These are phyloP conservation scores for Laetiporus sulphureus DNA, from an alignment of 1,284 basidiomycete genomes.

Conservation along the genomic window DNA sequence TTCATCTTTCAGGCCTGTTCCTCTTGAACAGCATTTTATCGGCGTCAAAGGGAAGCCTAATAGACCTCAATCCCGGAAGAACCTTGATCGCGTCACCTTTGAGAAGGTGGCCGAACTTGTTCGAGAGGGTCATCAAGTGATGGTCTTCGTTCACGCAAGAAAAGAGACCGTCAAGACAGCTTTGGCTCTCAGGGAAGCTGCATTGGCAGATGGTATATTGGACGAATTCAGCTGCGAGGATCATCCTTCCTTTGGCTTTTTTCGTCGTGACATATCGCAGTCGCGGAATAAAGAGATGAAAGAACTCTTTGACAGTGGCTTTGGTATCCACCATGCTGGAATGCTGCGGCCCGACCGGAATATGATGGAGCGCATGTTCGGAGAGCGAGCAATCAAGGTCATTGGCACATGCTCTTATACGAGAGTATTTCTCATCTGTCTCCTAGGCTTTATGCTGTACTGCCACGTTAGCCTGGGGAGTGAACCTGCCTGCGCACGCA, in stretches of 20 bases:
- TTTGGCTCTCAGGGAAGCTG: slow-evolving; percentile 78
- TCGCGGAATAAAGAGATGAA: slow-evolving; percentile 97
- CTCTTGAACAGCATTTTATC: slow-evolving; percentile 96
- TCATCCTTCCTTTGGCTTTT: slow-evolving; percentile 71
- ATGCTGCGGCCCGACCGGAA: slow-evolving; percentile 95
- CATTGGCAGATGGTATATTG: slow-evolving; percentile 63
- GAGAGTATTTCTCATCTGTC: background rate
- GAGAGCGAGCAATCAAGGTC: slow-evolving; percentile 87
- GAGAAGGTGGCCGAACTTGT: slow-evolving; percentile 87
- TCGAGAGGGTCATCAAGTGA: slow-evolving; percentile 90
- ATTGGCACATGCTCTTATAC: background rate
- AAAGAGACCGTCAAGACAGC: slow-evolving; percentile 98
- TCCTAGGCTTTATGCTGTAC: slow-evolving; percentile 93
- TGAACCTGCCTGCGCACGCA: slow-evolving; percentile 97
- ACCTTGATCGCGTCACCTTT: slow-evolving; percentile 87
- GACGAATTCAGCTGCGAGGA: slow-evolving; percentile 80
- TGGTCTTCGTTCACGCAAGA: slow-evolving; percentile 98
- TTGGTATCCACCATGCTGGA: slow-evolving; percentile 98
- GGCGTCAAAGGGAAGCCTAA: slow-evolving; percentile 92
- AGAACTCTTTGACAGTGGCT: slow-evolving; percentile 86
- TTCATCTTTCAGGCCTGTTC: slow-evolving; percentile 94
- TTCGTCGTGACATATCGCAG: slow-evolving; percentile 72
- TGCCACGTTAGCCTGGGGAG: slow-evolving; percentile 98
- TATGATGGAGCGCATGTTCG: slow-evolving; percentile 95
- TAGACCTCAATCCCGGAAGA: slow-evolving; percentile 70